These are phyloP conservation scores for Tolypocladium ovalisporum DNA, from an alignment of 2,329 filamentous ascomycete species.

Conservation along the genomic window DNA sequence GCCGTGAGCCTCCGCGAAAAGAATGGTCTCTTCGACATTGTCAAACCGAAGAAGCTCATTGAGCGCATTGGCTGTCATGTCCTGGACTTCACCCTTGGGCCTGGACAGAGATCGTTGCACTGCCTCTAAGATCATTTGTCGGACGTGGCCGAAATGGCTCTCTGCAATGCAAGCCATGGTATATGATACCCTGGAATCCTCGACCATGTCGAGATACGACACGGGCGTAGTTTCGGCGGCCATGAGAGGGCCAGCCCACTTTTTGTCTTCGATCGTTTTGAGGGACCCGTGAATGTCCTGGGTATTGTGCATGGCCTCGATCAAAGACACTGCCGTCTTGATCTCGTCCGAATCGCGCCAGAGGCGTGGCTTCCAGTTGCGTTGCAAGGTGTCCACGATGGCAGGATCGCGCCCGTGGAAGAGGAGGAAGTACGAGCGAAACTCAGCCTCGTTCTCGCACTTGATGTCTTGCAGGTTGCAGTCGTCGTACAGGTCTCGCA, in stretches of 20 bases:
- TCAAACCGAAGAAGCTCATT: slow-evolving; percentile 56
- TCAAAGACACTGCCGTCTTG: slow-evolving; percentile 49
- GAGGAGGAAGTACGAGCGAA: slow-evolving; percentile 53
- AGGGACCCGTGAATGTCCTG: slow-evolving; percentile 47
- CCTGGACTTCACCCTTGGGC: slow-evolving; percentile 45
- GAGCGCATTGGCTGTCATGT: slow-evolving; percentile 45
- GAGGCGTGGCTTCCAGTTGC: slow-evolving; percentile 43
- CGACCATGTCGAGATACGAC: slow-evolving; percentile 50
- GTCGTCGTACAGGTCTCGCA: slow-evolving; percentile 57
- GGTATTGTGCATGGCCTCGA: slow-evolving; percentile 49
- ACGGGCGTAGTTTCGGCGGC: slow-evolving; percentile 38
- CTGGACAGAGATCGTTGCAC: slow-evolving; percentile 45
- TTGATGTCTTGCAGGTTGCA: slow-evolving; percentile 45
- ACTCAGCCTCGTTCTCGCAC: slow-evolving; percentile 55
- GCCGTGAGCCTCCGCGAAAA: slow-evolving; percentile 49
- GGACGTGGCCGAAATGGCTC: slow-evolving; percentile 52
- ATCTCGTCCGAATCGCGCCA: slow-evolving; percentile 46
- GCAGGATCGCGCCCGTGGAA: slow-evolving; percentile 50
- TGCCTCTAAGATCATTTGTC: slow-evolving; percentile 45
- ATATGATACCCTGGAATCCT: slow-evolving; percentile 47
- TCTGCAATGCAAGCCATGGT: slow-evolving; percentile 61
- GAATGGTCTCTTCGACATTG: slow-evolving; percentile 52
- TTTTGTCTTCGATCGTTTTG: slow-evolving; percentile 27
- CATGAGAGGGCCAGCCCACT: slow-evolving; percentile 29
- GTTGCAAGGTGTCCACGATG: slow-evolving; percentile 40